Evolutionary conservation across 768 basidiomycete species (phyloP).

Genomic region (Auricularia heimuer): DNA sequence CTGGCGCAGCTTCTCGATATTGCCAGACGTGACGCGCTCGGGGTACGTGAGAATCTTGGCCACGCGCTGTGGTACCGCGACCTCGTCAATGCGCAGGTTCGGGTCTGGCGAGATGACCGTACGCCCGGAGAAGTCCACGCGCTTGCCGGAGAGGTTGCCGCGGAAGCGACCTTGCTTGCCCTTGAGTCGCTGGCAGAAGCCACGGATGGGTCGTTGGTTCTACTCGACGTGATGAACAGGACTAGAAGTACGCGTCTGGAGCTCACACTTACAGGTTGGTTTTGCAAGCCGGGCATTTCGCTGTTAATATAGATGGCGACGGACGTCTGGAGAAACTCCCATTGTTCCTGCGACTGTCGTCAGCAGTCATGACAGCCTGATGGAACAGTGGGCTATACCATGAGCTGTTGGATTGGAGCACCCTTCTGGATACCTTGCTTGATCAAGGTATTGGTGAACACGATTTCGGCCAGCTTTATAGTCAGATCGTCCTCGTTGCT

Average conservation of each 20-base stretch:
- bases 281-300: conserved; percentile 86
- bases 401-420: conserved; percentile 77
- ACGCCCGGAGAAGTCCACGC: conserved; percentile 96
- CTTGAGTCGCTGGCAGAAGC: conserved; percentile 95
- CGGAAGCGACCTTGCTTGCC: conserved; percentile 98
- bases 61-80: conserved; percentile 92
- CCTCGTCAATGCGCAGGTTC: conserved; percentile 95
- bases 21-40: conserved; percentile 87
- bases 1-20: conserved; percentile 63
- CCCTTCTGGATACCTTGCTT: conserved; percentile 85
- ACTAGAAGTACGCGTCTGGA: neutral
- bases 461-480: conserved; percentile 94
- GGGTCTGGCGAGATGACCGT: conserved; percentile 99
- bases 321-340: conserved; percentile 91
- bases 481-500: conserved; percentile 98
- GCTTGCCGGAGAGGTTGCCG: conserved; percentile 96
- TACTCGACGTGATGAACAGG: conserved; percentile 5
- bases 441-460: conserved; percentile 87
- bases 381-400: conserved; percentile 39
- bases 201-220: conserved; percentile 90
- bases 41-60: conserved; percentile 94
- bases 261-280: conserved; percentile 39
- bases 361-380: conserved; percentile 1
- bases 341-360: conserved; percentile 69
- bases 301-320: conserved; percentile 99